Evolutionary conservation across 305 asterid genomes (phyloP).

Genomic region (Fraxinus greggii): DNA sequence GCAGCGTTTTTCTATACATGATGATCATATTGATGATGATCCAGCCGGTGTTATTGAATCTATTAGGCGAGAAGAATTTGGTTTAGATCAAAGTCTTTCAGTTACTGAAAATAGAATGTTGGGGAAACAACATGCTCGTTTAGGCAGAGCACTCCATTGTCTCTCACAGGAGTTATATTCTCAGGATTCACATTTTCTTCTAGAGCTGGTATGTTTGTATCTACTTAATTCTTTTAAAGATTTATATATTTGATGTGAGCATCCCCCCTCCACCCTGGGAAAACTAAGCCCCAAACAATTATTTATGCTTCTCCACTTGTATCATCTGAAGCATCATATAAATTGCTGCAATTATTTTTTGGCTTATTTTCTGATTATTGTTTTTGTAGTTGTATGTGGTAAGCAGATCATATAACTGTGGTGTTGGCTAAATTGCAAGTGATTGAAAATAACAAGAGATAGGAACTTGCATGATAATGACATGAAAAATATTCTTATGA

Average conservation of each 20-base stretch:
- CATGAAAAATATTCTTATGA: neutral
- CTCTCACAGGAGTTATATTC: constrained; percentile 95
- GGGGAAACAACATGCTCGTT: constrained; percentile 94
- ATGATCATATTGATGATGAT: constrained; percentile 32
- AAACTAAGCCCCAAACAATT: neutral
- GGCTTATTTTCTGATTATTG: constrained; percentile 2
- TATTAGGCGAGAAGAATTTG: constrained; percentile 85
- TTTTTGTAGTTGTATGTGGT: neutral
- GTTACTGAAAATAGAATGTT: constrained; percentile 62
- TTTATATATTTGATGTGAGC: constrained; percentile 21
- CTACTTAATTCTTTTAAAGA: neutral
- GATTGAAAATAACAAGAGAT: neutral
- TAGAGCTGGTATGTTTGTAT: constrained; percentile 70
- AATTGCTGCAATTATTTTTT: neutral
- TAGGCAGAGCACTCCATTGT: constrained; percentile 98
- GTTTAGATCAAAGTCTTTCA: constrained; percentile 62
- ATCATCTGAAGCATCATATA: neutral
- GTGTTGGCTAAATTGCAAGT: neutral
- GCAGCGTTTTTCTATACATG: constrained; percentile 20
- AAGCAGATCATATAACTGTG: neutral
- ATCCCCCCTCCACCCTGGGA: constrained; percentile 1
- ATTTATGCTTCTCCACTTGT: neutral
- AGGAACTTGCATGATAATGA: neutral
- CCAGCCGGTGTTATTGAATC: constrained; percentile 61
- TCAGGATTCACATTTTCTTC: constrained; percentile 95